Percentiles rank a stretch among this genome's conserved stretches.
phyloP scores from a whole-genome alignment of 805 yeast genomes.

The Komagataella mondaviorum region DNA sequence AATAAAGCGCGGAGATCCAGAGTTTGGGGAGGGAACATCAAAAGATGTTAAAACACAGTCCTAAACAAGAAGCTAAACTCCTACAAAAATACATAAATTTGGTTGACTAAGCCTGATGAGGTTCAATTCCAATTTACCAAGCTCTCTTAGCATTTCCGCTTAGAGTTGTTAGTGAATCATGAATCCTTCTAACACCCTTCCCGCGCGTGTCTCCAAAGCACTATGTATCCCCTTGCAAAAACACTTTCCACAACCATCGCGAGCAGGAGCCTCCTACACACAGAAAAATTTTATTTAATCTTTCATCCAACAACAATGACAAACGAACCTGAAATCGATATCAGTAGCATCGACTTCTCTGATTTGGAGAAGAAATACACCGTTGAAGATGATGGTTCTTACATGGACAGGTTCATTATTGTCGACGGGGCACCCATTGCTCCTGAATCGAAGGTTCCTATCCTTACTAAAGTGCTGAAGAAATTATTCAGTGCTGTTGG shows the following conservation, averaged over 20 bases:
- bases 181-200: not conserved
- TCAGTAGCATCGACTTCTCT: conserved; percentile 58
- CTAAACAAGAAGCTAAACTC: not conserved
- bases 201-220: not conserved
- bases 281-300: not conserved
- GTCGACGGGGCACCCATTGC: conserved; percentile 95
- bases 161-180: no score
- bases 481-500: conserved; percentile 75
- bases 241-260: not conserved
- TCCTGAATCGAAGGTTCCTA: conserved; percentile 77
- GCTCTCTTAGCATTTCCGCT: not conserved
- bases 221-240: not conserved
- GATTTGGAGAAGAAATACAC: conserved; percentile 73
- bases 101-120: no score
- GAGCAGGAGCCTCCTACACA: not conserved
- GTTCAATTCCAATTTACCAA: not conserved
- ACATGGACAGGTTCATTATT: conserved; percentile 66
- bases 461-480: conserved; percentile 70
- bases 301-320: not conserved
- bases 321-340: conserved; percentile 26
- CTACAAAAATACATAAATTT: no score
- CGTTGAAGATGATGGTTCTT: conserved; percentile 40
- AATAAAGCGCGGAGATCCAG: not conserved
- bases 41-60: not conserved
- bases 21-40: not conserved